A percentile compares a stretch with the other conserved stretches of the same genome.
These are phyloP conservation scores for Saccharomyces pastorianus DNA, from an alignment of 1,139 yeast species.

Conservation along the genomic window DNA sequence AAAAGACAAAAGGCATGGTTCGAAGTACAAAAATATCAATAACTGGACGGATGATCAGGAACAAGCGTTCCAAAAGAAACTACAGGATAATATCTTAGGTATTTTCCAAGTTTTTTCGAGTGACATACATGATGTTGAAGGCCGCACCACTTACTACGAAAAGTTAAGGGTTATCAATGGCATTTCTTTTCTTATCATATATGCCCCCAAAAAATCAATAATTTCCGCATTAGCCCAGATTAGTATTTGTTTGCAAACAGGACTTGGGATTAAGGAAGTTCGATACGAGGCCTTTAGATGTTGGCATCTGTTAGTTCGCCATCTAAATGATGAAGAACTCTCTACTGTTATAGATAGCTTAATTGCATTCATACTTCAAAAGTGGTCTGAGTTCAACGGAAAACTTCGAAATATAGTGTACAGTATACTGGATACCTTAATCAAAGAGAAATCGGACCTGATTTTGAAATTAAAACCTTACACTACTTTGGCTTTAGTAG, in stretches of 20 bases:
- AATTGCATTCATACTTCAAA: conserved; percentile 53
- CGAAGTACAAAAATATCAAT: conserved; percentile 19
- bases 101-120: conserved; percentile 74
- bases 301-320: conserved; percentile 52
- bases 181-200: conserved; percentile 53
- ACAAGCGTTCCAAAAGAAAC: conserved; percentile 28
- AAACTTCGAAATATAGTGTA: conserved; percentile 43
- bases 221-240: conserved; percentile 82
- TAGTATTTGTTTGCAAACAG: conserved; percentile 77
- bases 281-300: conserved; percentile 59
- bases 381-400: conserved; percentile 46
- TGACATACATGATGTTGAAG: conserved; percentile 64
- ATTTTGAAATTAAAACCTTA: conserved; percentile 30
- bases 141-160: conserved; percentile 62
- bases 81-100: conserved; percentile 61
- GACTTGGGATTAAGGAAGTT: conserved; percentile 56
- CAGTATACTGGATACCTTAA: conserved; percentile 68
- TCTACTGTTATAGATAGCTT: conserved; percentile 48
- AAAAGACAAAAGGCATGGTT: conserved; percentile 24
- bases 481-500: conserved; percentile 24
- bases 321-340: conserved; percentile 45
- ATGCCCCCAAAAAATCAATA: conserved; percentile 51
- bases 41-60: conserved; percentile 27
- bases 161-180: conserved; percentile 70
- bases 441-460: conserved; percentile 51